phyloP scores from a whole-genome alignment of 2,329 filamentous ascomycete species.

The Aspergillus ibericus region DNA sequence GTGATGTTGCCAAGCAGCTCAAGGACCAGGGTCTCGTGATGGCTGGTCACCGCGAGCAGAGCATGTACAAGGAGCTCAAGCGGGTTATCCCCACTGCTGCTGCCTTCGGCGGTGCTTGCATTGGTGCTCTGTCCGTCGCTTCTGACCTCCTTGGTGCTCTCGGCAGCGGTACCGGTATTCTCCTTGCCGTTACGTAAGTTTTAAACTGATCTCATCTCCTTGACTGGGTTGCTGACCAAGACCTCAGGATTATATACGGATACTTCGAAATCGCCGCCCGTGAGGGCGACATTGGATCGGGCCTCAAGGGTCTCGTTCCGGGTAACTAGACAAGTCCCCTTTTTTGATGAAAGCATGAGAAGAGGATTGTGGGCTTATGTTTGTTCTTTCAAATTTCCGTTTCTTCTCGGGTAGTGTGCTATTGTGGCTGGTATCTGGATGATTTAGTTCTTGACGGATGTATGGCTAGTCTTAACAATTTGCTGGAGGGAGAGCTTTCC shows the following conservation, averaged over 20 bases:
- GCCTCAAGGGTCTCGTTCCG: conserved; percentile 66
- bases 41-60: conserved; percentile 98
- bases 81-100: conserved; percentile 97
- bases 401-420: conserved; percentile 30
- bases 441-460: conserved; percentile 15
- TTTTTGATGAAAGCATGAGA: conserved; percentile 36
- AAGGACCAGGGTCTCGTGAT: conserved; percentile 99
- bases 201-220: background rate
- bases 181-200: conserved; percentile 96
- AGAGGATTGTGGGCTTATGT: conserved; percentile 25
- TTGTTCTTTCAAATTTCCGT: conserved; percentile 28
- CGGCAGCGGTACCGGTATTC: conserved; percentile 94
- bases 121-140: conserved; percentile 92
- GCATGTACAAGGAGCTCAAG: conserved; percentile 99
- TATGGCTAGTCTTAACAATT: conserved; percentile 17
- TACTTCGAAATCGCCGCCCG: conserved; percentile 99
- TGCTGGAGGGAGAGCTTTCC: conserved; percentile 10
- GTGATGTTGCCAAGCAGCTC: conserved; percentile 98
- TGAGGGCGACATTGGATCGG: conserved; percentile 84
- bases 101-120: conserved; percentile 97
- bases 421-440: conserved; percentile 22
- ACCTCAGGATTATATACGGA: conserved; percentile 86
- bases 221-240: conserved; percentile 31
- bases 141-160: conserved; percentile 95
- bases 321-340: conserved; percentile 39